Conservation (phyloP, 2,329 filamentous ascomycete genomes). For the Aspergillus fumigatus region DNA sequence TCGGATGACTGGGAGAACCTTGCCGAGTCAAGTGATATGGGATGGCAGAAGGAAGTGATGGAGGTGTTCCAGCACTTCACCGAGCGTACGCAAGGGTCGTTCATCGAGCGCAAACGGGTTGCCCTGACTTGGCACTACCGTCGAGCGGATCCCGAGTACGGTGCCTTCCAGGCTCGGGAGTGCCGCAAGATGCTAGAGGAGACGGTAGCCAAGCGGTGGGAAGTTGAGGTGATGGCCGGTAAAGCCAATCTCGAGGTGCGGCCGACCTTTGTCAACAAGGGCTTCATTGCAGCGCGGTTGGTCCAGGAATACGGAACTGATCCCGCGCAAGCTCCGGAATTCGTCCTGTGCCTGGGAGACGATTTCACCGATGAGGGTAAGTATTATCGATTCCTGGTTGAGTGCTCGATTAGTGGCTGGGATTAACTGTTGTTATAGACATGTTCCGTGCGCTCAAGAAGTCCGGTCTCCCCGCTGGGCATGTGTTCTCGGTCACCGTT, state of each 20-base stretch:
- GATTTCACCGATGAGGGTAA: constrained; percentile 96
- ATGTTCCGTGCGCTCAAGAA: constrained; percentile 76
- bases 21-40: constrained; percentile 82
- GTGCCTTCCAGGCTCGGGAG: constrained; percentile 70
- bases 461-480: constrained; percentile 54
- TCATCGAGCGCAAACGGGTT: constrained; percentile 90
- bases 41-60: constrained; percentile 83
- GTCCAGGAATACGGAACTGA: constrained; percentile 64
- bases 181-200: constrained; percentile 77
- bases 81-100: constrained; percentile 79
- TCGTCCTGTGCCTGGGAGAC: constrained; percentile 86
- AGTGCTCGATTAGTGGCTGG: not conserved
- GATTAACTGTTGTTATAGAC: constrained; percentile 40
- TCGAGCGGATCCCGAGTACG: constrained; percentile 80
- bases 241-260: constrained; percentile 96
- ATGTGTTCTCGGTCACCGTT: constrained; percentile 87
- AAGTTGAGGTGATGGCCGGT: constrained; percentile 93
- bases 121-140: constrained; percentile 98
- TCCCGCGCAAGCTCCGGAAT: constrained; percentile 63
- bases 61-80: constrained; percentile 84
- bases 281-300: constrained; percentile 83
- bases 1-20: constrained; percentile 80
- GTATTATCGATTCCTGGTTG: constrained; percentile 10
- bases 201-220: constrained; percentile 72
- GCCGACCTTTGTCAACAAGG: constrained; percentile 97